Percentiles rank a stretch among this genome's conserved stretches.
These are phyloP conservation scores for Talaromyces proteolyticus DNA, from an alignment of 495 filamentous ascomycete genomes.

Conservation along the genomic window DNA sequence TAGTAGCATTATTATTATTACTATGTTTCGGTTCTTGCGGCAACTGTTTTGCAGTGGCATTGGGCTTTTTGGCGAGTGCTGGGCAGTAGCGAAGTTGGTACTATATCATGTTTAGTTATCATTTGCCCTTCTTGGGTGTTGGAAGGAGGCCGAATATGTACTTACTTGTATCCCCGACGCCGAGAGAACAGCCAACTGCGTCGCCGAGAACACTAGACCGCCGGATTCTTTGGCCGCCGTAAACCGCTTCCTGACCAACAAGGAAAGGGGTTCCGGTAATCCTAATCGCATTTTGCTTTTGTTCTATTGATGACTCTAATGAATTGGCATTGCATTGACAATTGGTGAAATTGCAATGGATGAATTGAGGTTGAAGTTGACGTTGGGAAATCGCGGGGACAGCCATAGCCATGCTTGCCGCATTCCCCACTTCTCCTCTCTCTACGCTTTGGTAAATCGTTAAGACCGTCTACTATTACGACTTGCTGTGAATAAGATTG, in stretches of 20 bases:
- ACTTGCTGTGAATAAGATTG: no score
- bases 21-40: no score
- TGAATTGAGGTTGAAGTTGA: no score
- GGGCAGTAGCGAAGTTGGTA: conserved; percentile 80
- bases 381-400: no score
- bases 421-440: no score
- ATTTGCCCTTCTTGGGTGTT: conserved; percentile 1
- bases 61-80: conserved; percentile 66
- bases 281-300: conserved; percentile 29
- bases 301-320: not conserved
- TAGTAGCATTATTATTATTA: no score
- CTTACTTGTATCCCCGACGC: conserved; percentile 47
- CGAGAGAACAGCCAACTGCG: conserved; percentile 49
- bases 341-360: no score
- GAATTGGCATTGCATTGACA: no score
- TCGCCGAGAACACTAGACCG: conserved; percentile 54
- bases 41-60: conserved; percentile 24
- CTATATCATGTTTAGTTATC: conserved; percentile 33
- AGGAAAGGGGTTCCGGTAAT: conserved; percentile 39
- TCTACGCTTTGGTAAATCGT: no score
- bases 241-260: conserved; percentile 51
- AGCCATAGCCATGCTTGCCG: no score
- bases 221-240: conserved; percentile 43
- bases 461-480: no score
- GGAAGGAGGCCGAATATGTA: not conserved